These are phyloP conservation scores for Glycine soja DNA, from an alignment of 306 rosid genomes.

Conservation along the genomic window DNA sequence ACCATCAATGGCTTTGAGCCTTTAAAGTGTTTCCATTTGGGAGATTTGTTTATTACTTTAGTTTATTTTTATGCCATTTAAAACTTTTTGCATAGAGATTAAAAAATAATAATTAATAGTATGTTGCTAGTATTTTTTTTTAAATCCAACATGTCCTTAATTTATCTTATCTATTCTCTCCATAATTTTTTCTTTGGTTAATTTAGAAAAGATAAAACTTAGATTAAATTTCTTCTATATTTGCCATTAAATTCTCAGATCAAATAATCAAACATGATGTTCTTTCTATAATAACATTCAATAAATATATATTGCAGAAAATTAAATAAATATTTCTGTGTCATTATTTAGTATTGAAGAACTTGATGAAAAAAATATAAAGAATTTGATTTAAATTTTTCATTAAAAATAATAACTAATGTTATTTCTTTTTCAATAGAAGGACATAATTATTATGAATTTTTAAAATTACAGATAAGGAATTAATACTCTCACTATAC, in stretches of 20 bases:
- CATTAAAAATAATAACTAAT: not conserved
- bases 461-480: not conserved
- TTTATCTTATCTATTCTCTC: not conserved
- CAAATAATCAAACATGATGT: not conserved
- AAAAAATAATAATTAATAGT: not conserved
- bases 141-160: not conserved
- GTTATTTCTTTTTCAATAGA: not conserved
- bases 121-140: no score
- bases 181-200: not conserved
- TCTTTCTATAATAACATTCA: no score
- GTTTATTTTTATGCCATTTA: no score
- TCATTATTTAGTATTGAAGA: not conserved
- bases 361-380: not conserved
- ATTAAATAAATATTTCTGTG: not conserved
- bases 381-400: not conserved
- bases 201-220: not conserved
- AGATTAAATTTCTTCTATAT: not conserved
- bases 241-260: not conserved
- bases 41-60: no score
- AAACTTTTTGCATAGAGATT: no score
- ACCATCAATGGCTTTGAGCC: conserved; percentile 5
- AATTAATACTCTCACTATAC: no score
- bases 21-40: not conserved
- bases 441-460: not conserved
- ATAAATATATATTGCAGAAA: not conserved